Base-by-base conservation (phyloP, 164 flowering plant species). In the Warburgia ugandensis region DNA sequence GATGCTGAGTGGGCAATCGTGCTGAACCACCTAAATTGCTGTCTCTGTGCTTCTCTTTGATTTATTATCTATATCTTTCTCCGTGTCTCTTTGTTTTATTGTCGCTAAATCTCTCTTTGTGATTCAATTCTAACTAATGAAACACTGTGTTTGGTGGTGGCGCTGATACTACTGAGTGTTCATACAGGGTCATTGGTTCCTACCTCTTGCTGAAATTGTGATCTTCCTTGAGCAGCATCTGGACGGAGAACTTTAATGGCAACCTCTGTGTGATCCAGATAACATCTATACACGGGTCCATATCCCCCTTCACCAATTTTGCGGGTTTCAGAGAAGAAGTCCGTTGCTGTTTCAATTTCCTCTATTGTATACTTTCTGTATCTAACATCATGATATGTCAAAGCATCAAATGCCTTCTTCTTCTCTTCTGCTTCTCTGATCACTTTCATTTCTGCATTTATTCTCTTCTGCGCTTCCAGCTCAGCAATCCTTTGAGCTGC, bases 281-380 rank as follows among this genome's bases (percentile, higher is more conserved):
- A 38, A 56, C 82, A 66, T 61, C 58, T 74, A 60, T 66, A 84
- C 5, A 84, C 88, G 0, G 94, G 86, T 23, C 88, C 94, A 52
- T 84, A 84, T 16, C 88, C 94, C 2, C 94, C 94, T 73, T 81
- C 88, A 19, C 94, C 94, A 40, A 84, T 81, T 54, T 84, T 81
- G 12, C 75, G 76, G 26, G 66, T n/a, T 21, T 55, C 65, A 0
- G 67, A 3, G 45, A 84, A 81, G 44, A 21, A 54, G 2, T 81
- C 82, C 1, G 86, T 81, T 13, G 88, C 94, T 16, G 37, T 23
- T 65, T 81, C 86, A 19, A 84, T 77, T 61, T 81, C 84, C 65
- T 79, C 84, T 16, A 81, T 81, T 9, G 75, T 37, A 68, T 84
- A 84, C 62, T 48, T 81, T 35, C 94, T 71, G 56, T 77, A 84